Conservation (phyloP, 2,329 filamentous ascomycete species). For the Tolypocladium nubicola region DNA sequence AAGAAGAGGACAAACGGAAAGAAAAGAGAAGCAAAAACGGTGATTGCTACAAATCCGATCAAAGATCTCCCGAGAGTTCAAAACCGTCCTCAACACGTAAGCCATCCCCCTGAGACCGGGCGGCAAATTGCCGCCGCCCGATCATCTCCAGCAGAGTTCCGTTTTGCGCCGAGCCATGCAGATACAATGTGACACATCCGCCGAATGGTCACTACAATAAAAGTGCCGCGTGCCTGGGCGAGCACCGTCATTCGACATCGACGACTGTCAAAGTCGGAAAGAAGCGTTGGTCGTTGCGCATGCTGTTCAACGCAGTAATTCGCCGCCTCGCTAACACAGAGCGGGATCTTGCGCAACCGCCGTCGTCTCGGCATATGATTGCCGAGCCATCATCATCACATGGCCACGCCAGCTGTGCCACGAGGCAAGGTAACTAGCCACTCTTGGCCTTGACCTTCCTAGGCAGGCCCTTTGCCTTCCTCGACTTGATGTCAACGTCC, state of each 20-base stretch:
- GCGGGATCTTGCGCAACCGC: background rate
- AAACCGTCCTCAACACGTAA: background rate
- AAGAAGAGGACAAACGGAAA: background rate
- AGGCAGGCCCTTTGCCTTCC: conserved; percentile 43
- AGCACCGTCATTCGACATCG: background rate
- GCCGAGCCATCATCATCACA: background rate
- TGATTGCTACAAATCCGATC: background rate
- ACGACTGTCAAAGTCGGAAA: background rate
- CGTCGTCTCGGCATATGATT: background rate
- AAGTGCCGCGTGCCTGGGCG: background rate
- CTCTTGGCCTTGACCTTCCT: conserved; percentile 29
- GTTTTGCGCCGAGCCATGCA: conserved; percentile 4
- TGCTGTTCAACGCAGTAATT: background rate
- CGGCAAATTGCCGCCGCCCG: background rate
- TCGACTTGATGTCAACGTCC: conserved; percentile 69
- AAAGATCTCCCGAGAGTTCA: background rate
- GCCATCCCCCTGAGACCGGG: conserved; percentile 1
- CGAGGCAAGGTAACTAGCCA: conserved; percentile 11
- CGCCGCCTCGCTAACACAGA: background rate
- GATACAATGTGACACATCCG: background rate
- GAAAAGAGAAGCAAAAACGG: background rate
- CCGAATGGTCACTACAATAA: background rate
- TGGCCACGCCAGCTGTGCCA: background rate
- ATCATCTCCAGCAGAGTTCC: background rate
- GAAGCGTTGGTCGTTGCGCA: background rate